A percentile compares a stretch with the other conserved stretches of the same genome.
These are phyloP conservation scores for Pseudocercospora musae DNA, from an alignment of 2,329 filamentous ascomycete genomes.

Conservation along the genomic window DNA sequence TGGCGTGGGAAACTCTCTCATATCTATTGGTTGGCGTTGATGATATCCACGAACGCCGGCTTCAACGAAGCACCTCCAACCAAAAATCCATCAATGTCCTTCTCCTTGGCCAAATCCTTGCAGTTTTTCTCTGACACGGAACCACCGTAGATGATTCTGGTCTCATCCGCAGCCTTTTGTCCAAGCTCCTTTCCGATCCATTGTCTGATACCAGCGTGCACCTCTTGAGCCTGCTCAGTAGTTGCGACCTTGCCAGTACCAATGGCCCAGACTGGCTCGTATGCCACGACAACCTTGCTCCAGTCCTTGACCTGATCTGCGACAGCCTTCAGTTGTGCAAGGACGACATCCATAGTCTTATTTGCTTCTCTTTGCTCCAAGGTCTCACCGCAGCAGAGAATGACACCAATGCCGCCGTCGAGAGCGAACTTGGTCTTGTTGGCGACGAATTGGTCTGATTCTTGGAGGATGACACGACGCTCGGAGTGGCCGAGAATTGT, in stretches of 20 bases:
- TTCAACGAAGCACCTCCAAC: slow-evolving; percentile 96
- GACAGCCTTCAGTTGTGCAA: slow-evolving; percentile 78
- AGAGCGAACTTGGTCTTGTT: slow-evolving; percentile 92
- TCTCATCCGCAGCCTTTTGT: slow-evolving; percentile 74
- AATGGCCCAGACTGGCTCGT: slow-evolving; percentile 95
- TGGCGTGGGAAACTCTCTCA: background rate
- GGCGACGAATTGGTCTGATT: slow-evolving; percentile 79
- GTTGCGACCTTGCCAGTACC: slow-evolving; percentile 92
- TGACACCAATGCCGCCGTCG: slow-evolving; percentile 82
- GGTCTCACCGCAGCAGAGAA: slow-evolving; percentile 96
- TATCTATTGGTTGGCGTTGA: slow-evolving; percentile 54
- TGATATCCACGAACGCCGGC: slow-evolving; percentile 78
- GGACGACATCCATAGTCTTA: slow-evolving; percentile 83
- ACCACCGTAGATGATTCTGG: slow-evolving; percentile 93
- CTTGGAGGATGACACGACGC: slow-evolving; percentile 83
- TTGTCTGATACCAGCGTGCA: slow-evolving; percentile 84
- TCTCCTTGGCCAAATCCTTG: slow-evolving; percentile 83
- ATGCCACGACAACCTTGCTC: slow-evolving; percentile 92
- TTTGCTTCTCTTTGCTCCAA: slow-evolving; percentile 84
- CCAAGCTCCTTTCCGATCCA: slow-evolving; percentile 78
- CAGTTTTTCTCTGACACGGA: slow-evolving; percentile 99
- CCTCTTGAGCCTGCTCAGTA: slow-evolving; percentile 87
- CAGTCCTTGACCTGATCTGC: slow-evolving; percentile 78
- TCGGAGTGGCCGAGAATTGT: slow-evolving; percentile 91
- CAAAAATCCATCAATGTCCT: slow-evolving; percentile 96